These are phyloP conservation scores for Saccharomyces hybrid DNA, from an alignment of 1,139 yeast species.

Conservation along the genomic window DNA sequence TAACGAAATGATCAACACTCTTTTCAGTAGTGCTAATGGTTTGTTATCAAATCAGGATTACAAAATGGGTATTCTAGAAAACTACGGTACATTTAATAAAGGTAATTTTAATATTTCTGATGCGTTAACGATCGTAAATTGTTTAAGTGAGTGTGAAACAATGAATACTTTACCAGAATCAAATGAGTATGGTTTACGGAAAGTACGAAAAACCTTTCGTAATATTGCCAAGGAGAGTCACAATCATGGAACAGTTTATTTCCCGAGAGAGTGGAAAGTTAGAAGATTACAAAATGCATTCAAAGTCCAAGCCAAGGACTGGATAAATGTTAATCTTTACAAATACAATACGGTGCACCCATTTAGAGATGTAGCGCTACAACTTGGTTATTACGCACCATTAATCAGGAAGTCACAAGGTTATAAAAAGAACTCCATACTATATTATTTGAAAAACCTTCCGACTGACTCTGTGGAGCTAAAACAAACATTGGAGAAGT, in stretches of 20 bases:
- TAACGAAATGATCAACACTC: slow-evolving; percentile 32
- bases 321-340: slow-evolving; percentile 19
- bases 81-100: slow-evolving; percentile 33
- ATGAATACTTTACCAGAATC: slow-evolving; percentile 15
- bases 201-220: slow-evolving; percentile 21
- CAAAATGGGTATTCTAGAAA: slow-evolving; percentile 39
- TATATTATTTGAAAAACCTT: slow-evolving; percentile 22
- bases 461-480: slow-evolving; percentile 5
- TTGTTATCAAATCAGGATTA: slow-evolving; percentile 30
- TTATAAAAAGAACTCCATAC: slow-evolving; percentile 32
- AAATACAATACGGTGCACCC: slow-evolving; percentile 18
- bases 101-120: slow-evolving; percentile 18
- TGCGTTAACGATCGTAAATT: slow-evolving; percentile 26
- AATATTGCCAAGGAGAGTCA: slow-evolving; percentile 1
- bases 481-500: neutral
- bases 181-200: slow-evolving; percentile 27
- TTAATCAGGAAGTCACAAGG: slow-evolving; percentile 32
- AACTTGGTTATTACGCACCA: slow-evolving; percentile 47
- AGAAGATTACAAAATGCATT: slow-evolving; percentile 17
- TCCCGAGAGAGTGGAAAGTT: slow-evolving; percentile 36
- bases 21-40: slow-evolving; percentile 29
- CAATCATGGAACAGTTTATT: slow-evolving; percentile 24
- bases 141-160: slow-evolving; percentile 31
- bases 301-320: slow-evolving; percentile 30
- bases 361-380: slow-evolving; percentile 38